phyloP scores from a whole-genome alignment of 768 basidiomycete genomes.

The Wakefieldia striispora region DNA sequence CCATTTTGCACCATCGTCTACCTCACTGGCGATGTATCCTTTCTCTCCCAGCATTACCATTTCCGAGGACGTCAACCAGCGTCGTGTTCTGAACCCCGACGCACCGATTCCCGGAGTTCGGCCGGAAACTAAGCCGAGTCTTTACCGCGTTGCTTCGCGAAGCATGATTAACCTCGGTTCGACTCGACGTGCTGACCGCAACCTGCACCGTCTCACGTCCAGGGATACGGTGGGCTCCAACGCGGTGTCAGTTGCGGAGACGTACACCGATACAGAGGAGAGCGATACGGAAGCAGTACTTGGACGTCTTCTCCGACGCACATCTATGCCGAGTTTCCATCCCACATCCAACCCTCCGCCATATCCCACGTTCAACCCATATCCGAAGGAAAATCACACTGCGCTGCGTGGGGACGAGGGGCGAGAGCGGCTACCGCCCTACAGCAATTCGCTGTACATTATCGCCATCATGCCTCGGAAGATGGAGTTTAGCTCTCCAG shows the following conservation, averaged over 20 bases:
- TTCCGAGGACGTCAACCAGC: slow-evolving; percentile 1
- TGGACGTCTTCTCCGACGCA: slow-evolving; percentile 50
- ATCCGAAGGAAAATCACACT: slow-evolving; percentile 20
- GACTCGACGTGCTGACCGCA: slow-evolving; percentile 29
- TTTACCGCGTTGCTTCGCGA: slow-evolving; percentile 59
- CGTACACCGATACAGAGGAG: slow-evolving; percentile 17
- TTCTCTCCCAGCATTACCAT: slow-evolving; percentile 19
- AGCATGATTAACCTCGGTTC: slow-evolving; percentile 60
- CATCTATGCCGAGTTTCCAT: slow-evolving; percentile 70
- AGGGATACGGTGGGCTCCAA: slow-evolving; percentile 11
- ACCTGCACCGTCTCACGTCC: slow-evolving; percentile 16
- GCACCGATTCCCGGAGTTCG: slow-evolving; percentile 4
- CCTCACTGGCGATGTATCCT: slow-evolving; percentile 8
- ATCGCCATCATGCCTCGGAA: slow-evolving; percentile 83
- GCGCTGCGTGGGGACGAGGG: slow-evolving; percentile 79
- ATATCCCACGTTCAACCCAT: slow-evolving; percentile 51
- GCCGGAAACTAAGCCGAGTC: slow-evolving; percentile 35
- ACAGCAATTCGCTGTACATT: slow-evolving; percentile 81
- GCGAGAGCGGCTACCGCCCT: slow-evolving; percentile 71
- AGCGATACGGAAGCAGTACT: slow-evolving; percentile 28
- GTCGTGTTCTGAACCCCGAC: slow-evolving; percentile 2
- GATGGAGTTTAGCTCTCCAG: slow-evolving; percentile 87
- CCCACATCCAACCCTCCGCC: slow-evolving; percentile 63
- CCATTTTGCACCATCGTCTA: slow-evolving; percentile 5
- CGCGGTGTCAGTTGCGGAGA: slow-evolving; percentile 10